Conservation (phyloP, 2,329 filamentous ascomycete species). For the Hypoxylon sp. region DNA sequence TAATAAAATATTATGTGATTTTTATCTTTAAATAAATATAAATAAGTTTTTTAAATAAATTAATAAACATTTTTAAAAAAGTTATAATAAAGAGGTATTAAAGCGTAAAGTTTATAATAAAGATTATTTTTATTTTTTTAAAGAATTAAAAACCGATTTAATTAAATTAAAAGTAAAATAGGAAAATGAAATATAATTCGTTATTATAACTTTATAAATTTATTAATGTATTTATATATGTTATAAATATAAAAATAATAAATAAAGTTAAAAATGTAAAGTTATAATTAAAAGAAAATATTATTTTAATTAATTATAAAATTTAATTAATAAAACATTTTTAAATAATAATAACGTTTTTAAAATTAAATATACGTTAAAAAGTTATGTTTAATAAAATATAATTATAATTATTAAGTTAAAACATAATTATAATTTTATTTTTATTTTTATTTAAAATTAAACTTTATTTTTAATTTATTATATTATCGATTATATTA, state of each 20-base stretch:
- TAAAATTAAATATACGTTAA: background rate
- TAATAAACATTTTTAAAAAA: background rate
- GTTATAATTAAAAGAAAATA: no score
- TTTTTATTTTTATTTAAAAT: background rate
- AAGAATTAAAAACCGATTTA: background rate
- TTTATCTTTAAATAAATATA: background rate
- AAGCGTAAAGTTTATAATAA: background rate
- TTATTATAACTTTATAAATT: background rate
- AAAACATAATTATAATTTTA: background rate
- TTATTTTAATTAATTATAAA: no score
- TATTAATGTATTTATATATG: background rate
- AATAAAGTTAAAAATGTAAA: no score
- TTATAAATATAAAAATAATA: background rate
- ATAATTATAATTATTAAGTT: background rate
- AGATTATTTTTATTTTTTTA: background rate
- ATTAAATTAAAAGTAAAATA: conserved; percentile 1
- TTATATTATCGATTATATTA: background rate
- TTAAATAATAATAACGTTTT: background rate
- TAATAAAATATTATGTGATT: background rate
- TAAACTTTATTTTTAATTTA: background rate
- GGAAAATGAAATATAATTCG: background rate
- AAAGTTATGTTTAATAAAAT: background rate
- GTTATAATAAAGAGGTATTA: background rate
- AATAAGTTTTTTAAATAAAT: background rate
- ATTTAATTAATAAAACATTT: background rate